These are phyloP conservation scores for Phytophthora tentaculata DNA, from an alignment of 352 stramenopile genomes.

Conservation along the genomic window DNA sequence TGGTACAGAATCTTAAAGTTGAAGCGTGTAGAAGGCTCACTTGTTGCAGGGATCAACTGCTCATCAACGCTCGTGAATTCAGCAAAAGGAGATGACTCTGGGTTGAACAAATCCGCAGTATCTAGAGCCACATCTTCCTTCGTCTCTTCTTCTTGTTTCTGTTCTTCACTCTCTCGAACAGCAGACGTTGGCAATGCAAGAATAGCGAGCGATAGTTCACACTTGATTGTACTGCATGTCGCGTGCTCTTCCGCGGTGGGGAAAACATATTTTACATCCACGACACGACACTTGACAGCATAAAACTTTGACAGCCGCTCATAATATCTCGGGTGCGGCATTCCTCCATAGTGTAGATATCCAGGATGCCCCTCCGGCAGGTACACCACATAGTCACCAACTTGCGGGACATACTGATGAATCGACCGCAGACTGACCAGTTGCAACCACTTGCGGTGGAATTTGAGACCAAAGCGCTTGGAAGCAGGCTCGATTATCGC, in stretches of 20 bases:
- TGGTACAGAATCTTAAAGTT: conserved; percentile 78
- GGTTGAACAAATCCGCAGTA: conserved; percentile 42
- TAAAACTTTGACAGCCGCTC: conserved; percentile 61
- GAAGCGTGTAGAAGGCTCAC: conserved; percentile 51
- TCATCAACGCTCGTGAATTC: conserved; percentile 74
- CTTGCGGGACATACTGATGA: conserved; percentile 82
- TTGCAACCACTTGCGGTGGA: conserved; percentile 85
- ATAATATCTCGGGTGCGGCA: conserved; percentile 58
- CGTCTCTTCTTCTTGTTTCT: conserved; percentile 49
- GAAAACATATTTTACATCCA: conserved; percentile 81
- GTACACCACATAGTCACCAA: conserved; percentile 85
- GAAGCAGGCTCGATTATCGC: conserved; percentile 49
- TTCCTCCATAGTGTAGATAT: conserved; percentile 45
- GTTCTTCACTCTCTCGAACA: conserved; percentile 38
- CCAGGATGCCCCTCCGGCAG: conserved; percentile 76
- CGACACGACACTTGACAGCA: conserved; percentile 77
- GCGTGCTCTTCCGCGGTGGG: conserved; percentile 62
- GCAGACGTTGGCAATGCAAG: conserved; percentile 60
- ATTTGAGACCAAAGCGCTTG: conserved; percentile 71
- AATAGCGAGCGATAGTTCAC: conserved; percentile 70
- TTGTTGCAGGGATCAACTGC: conserved; percentile 43
- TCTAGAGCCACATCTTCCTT: conserved; percentile 18
- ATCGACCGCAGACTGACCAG: conserved; percentile 49
- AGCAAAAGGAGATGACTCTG: conserved; percentile 57
- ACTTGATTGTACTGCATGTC: conserved; percentile 70